Conservation (phyloP, 352 stramenopile species). For the Phytophthora sp. region DNA sequence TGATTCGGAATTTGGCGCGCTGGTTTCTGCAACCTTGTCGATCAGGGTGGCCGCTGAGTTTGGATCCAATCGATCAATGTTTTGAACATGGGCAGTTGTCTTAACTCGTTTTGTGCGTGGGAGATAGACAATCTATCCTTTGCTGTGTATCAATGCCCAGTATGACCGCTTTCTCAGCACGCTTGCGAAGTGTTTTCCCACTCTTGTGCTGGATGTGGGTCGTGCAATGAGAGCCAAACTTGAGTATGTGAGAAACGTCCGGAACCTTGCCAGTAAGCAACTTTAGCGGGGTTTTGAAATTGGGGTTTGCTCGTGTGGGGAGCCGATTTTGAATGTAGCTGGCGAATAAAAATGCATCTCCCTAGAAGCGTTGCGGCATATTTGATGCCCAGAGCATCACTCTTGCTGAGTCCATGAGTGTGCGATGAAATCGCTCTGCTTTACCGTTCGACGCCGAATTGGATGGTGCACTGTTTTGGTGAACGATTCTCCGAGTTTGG, state of each 20-base stretch:
- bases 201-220: not conserved
- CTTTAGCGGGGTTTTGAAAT: not conserved
- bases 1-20: too few species aligned
- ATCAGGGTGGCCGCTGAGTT: not conserved
- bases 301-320: not conserved
- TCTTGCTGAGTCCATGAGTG: conserved; percentile 4
- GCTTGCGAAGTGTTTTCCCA: not conserved
- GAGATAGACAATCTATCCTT: not conserved
- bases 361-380: not conserved
- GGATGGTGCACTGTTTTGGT: not conserved
- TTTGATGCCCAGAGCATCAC: not conserved
- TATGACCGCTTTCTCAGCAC: not conserved
- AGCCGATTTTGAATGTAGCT: not conserved
- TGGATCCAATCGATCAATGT: not conserved
- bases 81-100: not conserved
- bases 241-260: not conserved
- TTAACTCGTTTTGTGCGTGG: not conserved
- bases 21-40: not conserved
- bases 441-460: conserved; percentile 3
- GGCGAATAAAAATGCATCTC: not conserved
- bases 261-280: not conserved
- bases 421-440: not conserved
- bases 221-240: not conserved
- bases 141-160: not conserved
- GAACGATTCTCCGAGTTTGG: not conserved